Base-by-base conservation (phyloP, 345 rosid species). In the Litchi chinensis region DNA sequence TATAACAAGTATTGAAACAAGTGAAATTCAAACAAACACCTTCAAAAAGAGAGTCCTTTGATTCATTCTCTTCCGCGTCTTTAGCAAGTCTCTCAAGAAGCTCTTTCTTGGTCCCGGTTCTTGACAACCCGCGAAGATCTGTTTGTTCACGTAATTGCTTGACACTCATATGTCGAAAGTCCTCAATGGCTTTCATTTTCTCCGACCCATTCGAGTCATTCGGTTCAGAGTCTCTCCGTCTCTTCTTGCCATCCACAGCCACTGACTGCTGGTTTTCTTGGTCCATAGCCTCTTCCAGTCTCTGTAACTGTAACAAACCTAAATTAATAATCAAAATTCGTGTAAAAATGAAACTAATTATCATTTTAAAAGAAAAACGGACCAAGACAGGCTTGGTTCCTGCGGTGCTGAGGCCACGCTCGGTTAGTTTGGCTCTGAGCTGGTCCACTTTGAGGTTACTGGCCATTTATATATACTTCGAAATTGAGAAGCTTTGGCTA, bases 131-230 rank as follows among this genome's bases (percentile, higher is more conserved):
- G 54, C 82, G 84, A 76, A 85, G 81, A 77, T 43, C 83, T 46
- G 95, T 92, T 86, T 88, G 91, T 37, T 92, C 90, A 0, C 98
- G 97, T 76, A 95, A 83, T 70, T 91, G 92, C 85, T 85, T 89
- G 70, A 93, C 79, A 81, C 80, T 86, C 95, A 92, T 88, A 67
- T 69, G 85, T 13, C 87, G 87, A 81, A 88, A 85, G 70, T 83
- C 83, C 32, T 86, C 94, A 73, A 82, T 74, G 26, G 86, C 91
- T 68, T 39, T 77, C 77, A 90, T 39, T 80, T 90, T 89, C 82
- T 81, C 88, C 26, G 85, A 76, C 50, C 82, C 83, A 16, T 39
- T 71, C 22, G 80, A 62, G 18, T 43, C 79, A 8, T 4, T 78
- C 67, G 79, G 84, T 6, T 83, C 75, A 60, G 72, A 67, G 37